Percentiles rank a stretch among this genome's conserved stretches.
Conservation (phyloP, 306 rosid species). For the Quercus gilva region DNA sequence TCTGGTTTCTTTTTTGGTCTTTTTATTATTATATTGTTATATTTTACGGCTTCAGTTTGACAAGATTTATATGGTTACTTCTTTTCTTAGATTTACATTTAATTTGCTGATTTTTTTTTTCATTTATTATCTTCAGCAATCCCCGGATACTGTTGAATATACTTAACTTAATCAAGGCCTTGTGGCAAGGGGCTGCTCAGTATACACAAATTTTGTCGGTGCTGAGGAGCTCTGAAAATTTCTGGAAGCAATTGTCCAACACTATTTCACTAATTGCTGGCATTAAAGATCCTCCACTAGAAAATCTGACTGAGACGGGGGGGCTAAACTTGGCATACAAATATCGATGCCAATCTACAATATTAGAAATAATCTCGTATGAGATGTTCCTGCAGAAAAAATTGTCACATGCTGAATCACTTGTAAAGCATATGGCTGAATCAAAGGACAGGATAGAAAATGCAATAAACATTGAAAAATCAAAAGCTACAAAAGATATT, state of each 20-base stretch:
- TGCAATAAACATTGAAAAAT: conserved; percentile 39
- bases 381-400: conserved; percentile 81
- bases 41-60: conserved; percentile 1
- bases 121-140: conserved; percentile 47
- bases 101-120: conserved; percentile 14
- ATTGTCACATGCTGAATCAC: conserved; percentile 63
- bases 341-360: conserved; percentile 67
- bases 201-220: conserved; percentile 55
- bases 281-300: conserved; percentile 33
- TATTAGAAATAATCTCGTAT: conserved; percentile 69
- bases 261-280: conserved; percentile 36
- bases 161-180: conserved; percentile 66
- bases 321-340: conserved; percentile 50
- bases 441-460: conserved; percentile 47
- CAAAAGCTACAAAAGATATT: conserved; percentile 47
- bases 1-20: conserved; percentile 3
- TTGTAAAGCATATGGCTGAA: conserved; percentile 49
- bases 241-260: conserved; percentile 61
- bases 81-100: conserved; percentile 8
- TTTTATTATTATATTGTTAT: conserved; percentile 2
- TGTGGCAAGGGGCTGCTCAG: conserved; percentile 87
- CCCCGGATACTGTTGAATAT: conserved; percentile 62
- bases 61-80: conserved; percentile 10
- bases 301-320: conserved; percentile 42
- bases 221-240: conserved; percentile 51